A percentile compares a stretch with the other conserved stretches of the same genome.
Conservation (phyloP, 1,139 yeast species). For the Nakaseomyces glabratus region DNA sequence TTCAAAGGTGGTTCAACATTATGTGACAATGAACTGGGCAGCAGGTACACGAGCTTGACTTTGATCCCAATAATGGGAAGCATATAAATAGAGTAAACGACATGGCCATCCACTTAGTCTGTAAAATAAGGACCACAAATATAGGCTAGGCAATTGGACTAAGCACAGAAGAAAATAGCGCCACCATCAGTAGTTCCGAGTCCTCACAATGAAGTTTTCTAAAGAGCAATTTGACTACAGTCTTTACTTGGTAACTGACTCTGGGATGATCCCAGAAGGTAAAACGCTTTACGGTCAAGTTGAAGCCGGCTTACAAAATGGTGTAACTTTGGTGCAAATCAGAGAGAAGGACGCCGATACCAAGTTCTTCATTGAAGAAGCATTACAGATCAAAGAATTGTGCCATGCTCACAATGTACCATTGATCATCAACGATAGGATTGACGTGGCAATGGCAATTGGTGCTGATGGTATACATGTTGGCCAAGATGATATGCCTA, state of each 20-base stretch:
- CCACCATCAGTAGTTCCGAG: no score
- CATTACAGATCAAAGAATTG: conserved; percentile 49
- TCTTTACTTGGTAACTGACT: conserved; percentile 73
- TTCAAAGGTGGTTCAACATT: no score
- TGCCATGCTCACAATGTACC: conserved; percentile 60
- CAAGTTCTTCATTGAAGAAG: conserved; percentile 54
- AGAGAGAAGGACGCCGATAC: conserved; percentile 75
- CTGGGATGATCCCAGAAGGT: conserved; percentile 62
- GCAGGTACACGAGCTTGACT: no score
- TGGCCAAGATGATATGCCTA: conserved; percentile 89
- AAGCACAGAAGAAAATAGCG: no score
- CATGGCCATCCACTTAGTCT: no score
- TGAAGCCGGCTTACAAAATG: conserved; percentile 52
- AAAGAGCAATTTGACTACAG: conserved; percentile 44
- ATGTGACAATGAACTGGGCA: no score
- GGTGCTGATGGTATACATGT: conserved; percentile 92
- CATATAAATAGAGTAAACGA: no score
- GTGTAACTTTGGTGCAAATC: conserved; percentile 74
- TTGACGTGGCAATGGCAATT: conserved; percentile 83
- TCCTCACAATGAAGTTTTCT: conserved; percentile 8
- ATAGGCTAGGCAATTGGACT: no score
- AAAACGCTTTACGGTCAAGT: conserved; percentile 54
- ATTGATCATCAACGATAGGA: conserved; percentile 74
- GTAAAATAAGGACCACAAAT: no score
- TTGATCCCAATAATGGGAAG: no score